These are phyloP conservation scores for Dendrothele bispora DNA, from an alignment of 768 basidiomycete species.

Conservation along the genomic window DNA sequence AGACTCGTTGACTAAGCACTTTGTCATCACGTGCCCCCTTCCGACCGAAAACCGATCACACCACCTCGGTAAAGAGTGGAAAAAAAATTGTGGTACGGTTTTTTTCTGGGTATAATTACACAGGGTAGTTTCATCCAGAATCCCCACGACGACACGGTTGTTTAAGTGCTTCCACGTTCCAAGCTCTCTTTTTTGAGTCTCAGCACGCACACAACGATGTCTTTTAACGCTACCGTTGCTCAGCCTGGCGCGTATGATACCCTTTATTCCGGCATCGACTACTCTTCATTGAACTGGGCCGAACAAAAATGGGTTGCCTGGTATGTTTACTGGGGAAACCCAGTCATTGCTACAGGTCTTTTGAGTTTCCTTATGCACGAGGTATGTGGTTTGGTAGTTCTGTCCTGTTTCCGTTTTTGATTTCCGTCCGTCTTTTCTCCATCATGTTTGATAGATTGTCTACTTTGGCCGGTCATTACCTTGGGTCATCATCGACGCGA, in stretches of 20 bases:
- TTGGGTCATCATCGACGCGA: conserved; percentile 93
- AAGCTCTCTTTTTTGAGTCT: background rate
- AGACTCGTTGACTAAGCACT: no score
- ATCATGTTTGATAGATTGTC: conserved; percentile 57
- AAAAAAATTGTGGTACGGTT: background rate
- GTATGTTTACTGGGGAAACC: conserved; percentile 90
- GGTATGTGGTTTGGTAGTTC: conserved; percentile 45
- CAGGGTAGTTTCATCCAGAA: background rate
- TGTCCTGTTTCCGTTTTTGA: conserved; percentile 1
- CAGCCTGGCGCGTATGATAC: conserved; percentile 31
- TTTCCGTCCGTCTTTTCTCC: background rate
- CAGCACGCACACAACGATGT: background rate
- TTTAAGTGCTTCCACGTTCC: background rate
- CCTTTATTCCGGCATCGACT: conserved; percentile 60
- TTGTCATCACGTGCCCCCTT: no score
- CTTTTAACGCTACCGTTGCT: conserved; percentile 37
- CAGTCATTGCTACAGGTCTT: conserved; percentile 88
- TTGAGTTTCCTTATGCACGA: conserved; percentile 94
- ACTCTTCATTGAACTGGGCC: conserved; percentile 60
- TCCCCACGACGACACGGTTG: no score
- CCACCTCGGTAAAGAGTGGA: background rate
- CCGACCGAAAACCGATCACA: no score
- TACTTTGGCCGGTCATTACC: conserved; percentile 96
- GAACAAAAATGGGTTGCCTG: conserved; percentile 84
- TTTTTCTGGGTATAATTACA: background rate